Conservation (phyloP, 1,284 basidiomycete genomes). For the Clitocybe nebularis region DNA sequence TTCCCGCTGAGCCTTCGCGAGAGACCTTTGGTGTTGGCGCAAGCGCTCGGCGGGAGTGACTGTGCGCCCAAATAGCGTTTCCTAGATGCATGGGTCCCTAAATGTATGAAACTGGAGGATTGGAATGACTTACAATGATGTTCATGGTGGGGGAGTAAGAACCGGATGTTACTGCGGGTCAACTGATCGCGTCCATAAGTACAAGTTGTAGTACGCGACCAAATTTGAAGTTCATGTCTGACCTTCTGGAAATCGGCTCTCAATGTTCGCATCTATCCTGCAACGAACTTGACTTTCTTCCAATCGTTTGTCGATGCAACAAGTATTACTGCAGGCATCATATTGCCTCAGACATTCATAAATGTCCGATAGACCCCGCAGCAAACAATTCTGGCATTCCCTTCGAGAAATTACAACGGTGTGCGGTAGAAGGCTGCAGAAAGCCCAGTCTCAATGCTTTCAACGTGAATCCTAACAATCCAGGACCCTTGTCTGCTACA, state of each 20-base stretch:
- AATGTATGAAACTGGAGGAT: slow-evolving; percentile 4
- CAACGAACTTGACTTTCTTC: slow-evolving; percentile 59
- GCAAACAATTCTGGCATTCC: slow-evolving; percentile 2
- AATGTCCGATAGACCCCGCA: slow-evolving; percentile 35
- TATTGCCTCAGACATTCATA: slow-evolving; percentile 52
- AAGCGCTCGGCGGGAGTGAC: slow-evolving; percentile 95
- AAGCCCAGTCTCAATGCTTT: slow-evolving; percentile 50
- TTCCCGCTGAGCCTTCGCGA: slow-evolving; percentile 96
- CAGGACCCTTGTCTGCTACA: slow-evolving; percentile 27
- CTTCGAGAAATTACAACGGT: slow-evolving; percentile 39
- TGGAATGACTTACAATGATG: slow-evolving; percentile 53
- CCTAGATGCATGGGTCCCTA: slow-evolving; percentile 42
- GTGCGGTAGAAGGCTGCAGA: slow-evolving; percentile 45
- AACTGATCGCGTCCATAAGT: slow-evolving; percentile 1
- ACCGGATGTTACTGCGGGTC: slow-evolving; percentile 7
- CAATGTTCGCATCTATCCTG: slow-evolving; percentile 52
- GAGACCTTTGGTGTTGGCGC: slow-evolving; percentile 91
- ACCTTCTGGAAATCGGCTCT: slow-evolving; percentile 37
- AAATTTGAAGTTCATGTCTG: slow-evolving; percentile 1
- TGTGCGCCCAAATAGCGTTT: slow-evolving; percentile 90
- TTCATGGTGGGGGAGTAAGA: slow-evolving; percentile 49
- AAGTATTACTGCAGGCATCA: slow-evolving; percentile 55
- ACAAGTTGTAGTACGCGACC: slow-evolving; percentile 4
- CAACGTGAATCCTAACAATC: slow-evolving; percentile 22
- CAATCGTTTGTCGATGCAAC: slow-evolving; percentile 56